Evolutionary conservation across 331 rosid species (phyloP).

Genomic region (Rhamnella rubrinervis): DNA sequence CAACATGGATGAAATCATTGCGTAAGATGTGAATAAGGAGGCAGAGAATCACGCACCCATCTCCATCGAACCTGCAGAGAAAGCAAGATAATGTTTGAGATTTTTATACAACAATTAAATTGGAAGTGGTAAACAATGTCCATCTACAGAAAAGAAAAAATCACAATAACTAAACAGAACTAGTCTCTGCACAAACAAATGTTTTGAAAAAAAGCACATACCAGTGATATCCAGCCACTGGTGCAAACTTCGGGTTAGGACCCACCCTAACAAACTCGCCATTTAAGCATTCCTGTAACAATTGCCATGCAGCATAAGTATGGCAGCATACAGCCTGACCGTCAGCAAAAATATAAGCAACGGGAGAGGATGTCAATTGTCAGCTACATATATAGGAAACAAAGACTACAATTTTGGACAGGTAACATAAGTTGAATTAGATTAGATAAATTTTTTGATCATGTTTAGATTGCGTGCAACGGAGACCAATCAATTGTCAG

Average conservation of each 20-base stretch:
- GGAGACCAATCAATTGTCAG: neutral
- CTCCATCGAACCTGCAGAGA: conserved; percentile 94
- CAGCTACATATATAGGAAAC: too few species aligned
- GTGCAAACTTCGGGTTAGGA: conserved; percentile 78
- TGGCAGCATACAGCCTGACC: too few species aligned
- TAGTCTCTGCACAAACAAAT: neutral
- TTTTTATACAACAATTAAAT: too few species aligned
- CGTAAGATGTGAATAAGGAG: conserved; percentile 7
- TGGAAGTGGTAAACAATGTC: too few species aligned
- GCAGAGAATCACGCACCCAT: conserved; percentile 69
- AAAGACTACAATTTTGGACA: too few species aligned
- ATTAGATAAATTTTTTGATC: too few species aligned
- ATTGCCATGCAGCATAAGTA: neutral
- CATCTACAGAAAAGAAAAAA: neutral
- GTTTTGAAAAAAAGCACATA: conserved; percentile 14
- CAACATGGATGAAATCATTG: conserved; percentile 11
- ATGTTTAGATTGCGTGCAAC: neutral
- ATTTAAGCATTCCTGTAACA: conserved; percentile 76
- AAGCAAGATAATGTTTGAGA: conserved; percentile 8
- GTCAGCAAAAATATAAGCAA: too few species aligned
- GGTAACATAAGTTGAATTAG: too few species aligned
- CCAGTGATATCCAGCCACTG: conserved; percentile 95
- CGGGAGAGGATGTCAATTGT: too few species aligned
- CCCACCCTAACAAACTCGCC: conserved; percentile 98
- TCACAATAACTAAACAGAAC: neutral